Percentiles rank a stretch among this genome's conserved stretches.
These are phyloP conservation scores for Phaffia rhodozyma DNA, from an alignment of 1,284 basidiomycete genomes.

Conservation along the genomic window DNA sequence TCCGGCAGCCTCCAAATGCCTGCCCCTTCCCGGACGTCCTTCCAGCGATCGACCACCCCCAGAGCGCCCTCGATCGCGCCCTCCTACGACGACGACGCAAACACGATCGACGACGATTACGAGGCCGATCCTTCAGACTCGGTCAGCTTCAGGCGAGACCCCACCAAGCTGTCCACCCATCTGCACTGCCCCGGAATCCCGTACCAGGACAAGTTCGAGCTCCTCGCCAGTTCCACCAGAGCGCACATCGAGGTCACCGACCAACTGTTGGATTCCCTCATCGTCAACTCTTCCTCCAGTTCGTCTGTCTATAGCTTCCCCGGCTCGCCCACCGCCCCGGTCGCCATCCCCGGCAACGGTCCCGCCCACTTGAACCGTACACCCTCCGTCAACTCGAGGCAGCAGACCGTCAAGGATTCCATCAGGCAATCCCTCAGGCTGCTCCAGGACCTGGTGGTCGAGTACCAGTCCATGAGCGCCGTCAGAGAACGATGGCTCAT, in stretches of 20 bases:
- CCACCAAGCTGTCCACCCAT: constrained; percentile 1
- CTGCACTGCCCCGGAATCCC: constrained; percentile 42
- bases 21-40: constrained; percentile 30
- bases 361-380: neutral
- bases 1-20: constrained; percentile 8
- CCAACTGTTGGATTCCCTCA: constrained; percentile 51
- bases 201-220: constrained; percentile 52
- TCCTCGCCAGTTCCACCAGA: constrained; percentile 60
- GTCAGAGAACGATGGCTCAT: constrained; percentile 76
- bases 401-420: constrained; percentile 46
- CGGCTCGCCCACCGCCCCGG: constrained; percentile 26
- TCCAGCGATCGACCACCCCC: constrained; percentile 23
- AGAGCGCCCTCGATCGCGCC: constrained; percentile 1
- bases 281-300: constrained; percentile 29
- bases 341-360: constrained; percentile 16
- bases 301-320: constrained; percentile 5
- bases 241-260: constrained; percentile 68
- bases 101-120: constrained; percentile 24
- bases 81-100: constrained; percentile 20
- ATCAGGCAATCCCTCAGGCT: constrained; percentile 52
- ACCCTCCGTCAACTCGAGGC: constrained; percentile 26
- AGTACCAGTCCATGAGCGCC: constrained; percentile 59
- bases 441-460: constrained; percentile 49
- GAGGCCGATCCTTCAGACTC: constrained; percentile 16
- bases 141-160: neutral